Evolutionary conservation across 768 basidiomycete species (phyloP).

Genomic region (Suillus subaureus): DNA sequence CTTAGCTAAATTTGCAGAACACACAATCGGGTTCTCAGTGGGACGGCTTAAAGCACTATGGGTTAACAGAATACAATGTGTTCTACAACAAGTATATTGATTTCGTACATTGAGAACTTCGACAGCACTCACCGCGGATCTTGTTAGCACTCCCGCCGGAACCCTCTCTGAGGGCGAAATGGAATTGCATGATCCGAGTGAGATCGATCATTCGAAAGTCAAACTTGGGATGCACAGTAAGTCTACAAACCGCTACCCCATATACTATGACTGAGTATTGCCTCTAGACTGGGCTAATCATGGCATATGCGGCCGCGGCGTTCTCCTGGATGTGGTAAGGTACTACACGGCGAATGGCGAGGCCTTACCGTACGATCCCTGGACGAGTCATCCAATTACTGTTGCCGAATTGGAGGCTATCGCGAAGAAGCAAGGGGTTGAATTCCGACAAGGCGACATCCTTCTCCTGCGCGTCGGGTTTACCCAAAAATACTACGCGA

Average conservation of each 20-base stretch:
- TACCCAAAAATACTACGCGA: conserved; percentile 54
- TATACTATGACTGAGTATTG: neutral
- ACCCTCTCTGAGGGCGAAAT: conserved; percentile 48
- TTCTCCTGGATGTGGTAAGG: conserved; percentile 63
- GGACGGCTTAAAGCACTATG: conserved; percentile 67
- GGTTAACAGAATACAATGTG: conserved; percentile 50
- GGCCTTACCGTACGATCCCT: conserved; percentile 63
- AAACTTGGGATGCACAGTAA: conserved; percentile 70
- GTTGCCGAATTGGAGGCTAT: conserved; percentile 60
- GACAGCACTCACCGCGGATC: neutral
- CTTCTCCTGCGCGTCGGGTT: conserved; percentile 64
- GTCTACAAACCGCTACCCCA: conserved; percentile 24
- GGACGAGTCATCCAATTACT: conserved; percentile 54
- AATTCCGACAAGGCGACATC: conserved; percentile 62
- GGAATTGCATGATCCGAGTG: conserved; percentile 48
- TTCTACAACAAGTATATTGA: conserved; percentile 62
- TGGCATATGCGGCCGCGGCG: conserved; percentile 70
- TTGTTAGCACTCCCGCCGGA: conserved; percentile 43
- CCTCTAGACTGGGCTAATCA: conserved; percentile 66
- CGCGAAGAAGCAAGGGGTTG: conserved; percentile 58
- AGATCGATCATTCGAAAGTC: conserved; percentile 47
- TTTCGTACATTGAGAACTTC: neutral
- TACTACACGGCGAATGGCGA: conserved; percentile 45
- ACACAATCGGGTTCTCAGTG: conserved; percentile 73
- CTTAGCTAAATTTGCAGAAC: conserved; percentile 44